Evolutionary conservation across 345 rosid genomes (phyloP), one percentile per base, ranked within the genome.

Genomic region (Salix dunnii): DNA sequence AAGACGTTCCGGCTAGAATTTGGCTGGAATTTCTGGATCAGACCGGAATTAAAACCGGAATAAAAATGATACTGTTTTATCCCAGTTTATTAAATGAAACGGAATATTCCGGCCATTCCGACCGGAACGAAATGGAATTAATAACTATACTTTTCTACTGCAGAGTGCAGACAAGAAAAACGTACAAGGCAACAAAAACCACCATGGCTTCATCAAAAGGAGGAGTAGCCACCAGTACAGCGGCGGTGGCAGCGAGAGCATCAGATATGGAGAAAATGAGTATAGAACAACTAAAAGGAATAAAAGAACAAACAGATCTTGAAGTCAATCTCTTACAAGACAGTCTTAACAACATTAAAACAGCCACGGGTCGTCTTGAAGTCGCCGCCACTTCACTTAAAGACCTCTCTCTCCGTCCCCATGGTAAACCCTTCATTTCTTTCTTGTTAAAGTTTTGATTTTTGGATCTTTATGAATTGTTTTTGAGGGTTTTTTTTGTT

Each of bases 321-420:
- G 98, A 94, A 81, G 92, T 96, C n/a, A 96, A 91, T 81, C 89
- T 96, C 6, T 87, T 96, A 27, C 97, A 96, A 55, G 99, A 93
- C 78, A 96, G 98, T 76, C 97, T 96, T 73, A 92, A 92, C 86
- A 96, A 94, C 91, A 92, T 96, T 80, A 96, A 95, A 53, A 89
- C 97, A 42, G 97, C 99, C 86, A 91, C 97, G 68, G 74, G 72
- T 20, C 98, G 99, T 43, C 93, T 96, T 61, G 93, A 92, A 69
- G 67, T 78, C 77, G 97, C 97, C 64, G 85, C 95, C 82, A 71
- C 80, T 71, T 91, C 99, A 74, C 97, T 96, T 70, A 85, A 87
- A 74, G 97, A 96, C 74, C 94, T 96, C 77, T 92, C 97, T 35
- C 87, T 86, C 71, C 91, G 94, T 35, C 89, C 95, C 53, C 90